Base-by-base conservation (phyloP, 331 rosid genomes). In the Quercus lobata region DNA sequence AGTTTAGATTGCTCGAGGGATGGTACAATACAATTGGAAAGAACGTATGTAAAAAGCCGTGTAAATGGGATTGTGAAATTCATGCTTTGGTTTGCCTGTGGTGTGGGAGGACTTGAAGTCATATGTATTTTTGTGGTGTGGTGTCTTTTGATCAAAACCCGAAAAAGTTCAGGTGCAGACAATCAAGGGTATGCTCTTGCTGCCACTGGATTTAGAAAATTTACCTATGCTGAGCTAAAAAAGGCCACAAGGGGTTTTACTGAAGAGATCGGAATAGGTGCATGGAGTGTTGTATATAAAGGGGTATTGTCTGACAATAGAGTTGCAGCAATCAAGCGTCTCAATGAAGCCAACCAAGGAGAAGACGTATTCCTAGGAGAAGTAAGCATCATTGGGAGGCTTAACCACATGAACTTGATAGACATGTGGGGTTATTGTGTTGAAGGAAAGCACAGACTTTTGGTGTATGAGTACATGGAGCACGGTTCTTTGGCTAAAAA, bases 261-360 rank as follows among this genome's bases (percentile, higher is more conserved):
- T 4, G n/a, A 78, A 82, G 85, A 82, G 76, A 78, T 78, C 4
- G 85, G 85, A 82, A 78, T 79, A 9, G 82, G 85, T 24, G 82
- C 19, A 6, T 70, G 72, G 15, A 72, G 76, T 25, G 35, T 71
- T 58, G 82, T 71, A 12, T 71, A 71, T 37, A 60, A 15, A 72
- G 82, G 56, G 0, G 1, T 57, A 14, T 58, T 79, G 70, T 60
- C 65, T 18, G 77, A 78, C 49, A 49, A 71, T 19, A 25, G 82
- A 58, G 54, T 25, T 11, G 77, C 37, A 0, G 82, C 82, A 29
- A 46, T 78, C 4, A 57, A 78, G 62, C 46, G 54, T 18, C 77
- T 78, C 15, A 18, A 57, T 27, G 44, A 78, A 10, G 73, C 75
- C 5, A 79, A 79, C 29, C 77, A 78, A 46, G 82, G 77, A 27